Percentiles rank a stretch among this genome's conserved stretches.
These are phyloP conservation scores for Vigna trinervia DNA, from an alignment of 306 rosid genomes.

Conservation along the genomic window DNA sequence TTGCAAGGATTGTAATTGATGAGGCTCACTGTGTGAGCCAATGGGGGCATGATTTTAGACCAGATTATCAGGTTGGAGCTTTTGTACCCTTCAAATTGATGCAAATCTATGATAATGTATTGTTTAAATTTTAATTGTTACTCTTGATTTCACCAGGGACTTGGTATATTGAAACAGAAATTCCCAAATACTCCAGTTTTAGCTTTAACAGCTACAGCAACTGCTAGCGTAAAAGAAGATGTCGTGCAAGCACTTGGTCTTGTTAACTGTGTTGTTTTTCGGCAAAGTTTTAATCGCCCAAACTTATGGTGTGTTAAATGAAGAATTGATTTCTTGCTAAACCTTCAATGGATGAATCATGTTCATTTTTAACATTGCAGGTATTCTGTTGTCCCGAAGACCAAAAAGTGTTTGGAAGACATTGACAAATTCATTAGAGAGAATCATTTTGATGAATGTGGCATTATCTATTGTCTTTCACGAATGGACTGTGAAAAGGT, in stretches of 20 bases:
- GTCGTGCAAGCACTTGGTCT: conserved; percentile 99
- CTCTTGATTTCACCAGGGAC: conserved; percentile 70
- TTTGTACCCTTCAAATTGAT: conserved; percentile 33
- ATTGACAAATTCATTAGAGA: conserved; percentile 88
- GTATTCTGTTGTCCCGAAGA: conserved; percentile 90
- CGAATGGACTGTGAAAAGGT: conserved; percentile 99
- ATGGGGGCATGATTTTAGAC: conserved; percentile 99
- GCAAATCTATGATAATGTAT: conserved; percentile 11
- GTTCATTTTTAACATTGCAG: conserved; percentile 54
- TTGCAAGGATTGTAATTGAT: conserved; percentile 93
- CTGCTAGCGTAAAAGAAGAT: conserved; percentile 98
- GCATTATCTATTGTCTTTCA: conserved; percentile 95
- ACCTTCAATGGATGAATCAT: conserved; percentile 32
- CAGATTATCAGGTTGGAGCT: conserved; percentile 91
- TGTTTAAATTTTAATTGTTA: conserved; percentile 32
- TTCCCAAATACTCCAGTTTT: conserved; percentile 92
- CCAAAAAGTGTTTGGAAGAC: conserved; percentile 90
- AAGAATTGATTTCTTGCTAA: conserved; percentile 37
- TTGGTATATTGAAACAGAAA: conserved; percentile 95
- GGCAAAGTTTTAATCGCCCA: conserved; percentile 99
- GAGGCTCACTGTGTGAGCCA: conserved; percentile 99
- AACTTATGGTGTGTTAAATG: conserved; percentile 67
- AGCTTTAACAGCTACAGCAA: conserved; percentile 98
- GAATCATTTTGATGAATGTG: conserved; percentile 92
- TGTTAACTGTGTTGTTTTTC: conserved; percentile 87